Evolutionary conservation across 75 land plant genomes (phyloP).

Genomic region (Sequoiadendron giganteum): DNA sequence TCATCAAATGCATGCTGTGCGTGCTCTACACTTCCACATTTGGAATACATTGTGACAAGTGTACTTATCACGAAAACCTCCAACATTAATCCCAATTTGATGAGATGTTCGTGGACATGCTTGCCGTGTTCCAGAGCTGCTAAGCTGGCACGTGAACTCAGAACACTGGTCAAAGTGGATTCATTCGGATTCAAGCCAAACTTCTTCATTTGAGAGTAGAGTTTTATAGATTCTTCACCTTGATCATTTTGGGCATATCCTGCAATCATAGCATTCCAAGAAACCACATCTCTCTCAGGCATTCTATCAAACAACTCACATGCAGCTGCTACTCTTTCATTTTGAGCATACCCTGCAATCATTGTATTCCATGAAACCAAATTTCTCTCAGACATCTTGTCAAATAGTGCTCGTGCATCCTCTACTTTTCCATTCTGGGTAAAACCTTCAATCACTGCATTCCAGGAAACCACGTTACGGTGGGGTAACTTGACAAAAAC

Average conservation of each 20-base stretch:
- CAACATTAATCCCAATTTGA: slow-evolving; percentile 27
- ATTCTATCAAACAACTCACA: not conserved
- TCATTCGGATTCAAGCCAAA: slow-evolving; percentile 27
- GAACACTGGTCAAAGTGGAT: slow-evolving; percentile 27
- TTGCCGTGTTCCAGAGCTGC: slow-evolving; percentile 37
- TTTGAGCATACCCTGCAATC: slow-evolving; percentile 5
- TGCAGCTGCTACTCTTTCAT: not conserved
- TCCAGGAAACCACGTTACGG: slow-evolving; percentile 3
- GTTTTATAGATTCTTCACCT: not conserved
- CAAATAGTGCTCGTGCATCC: slow-evolving; percentile 4
- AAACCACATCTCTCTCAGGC: not conserved
- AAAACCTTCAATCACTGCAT: slow-evolving; percentile 1
- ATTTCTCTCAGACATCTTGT: slow-evolving; percentile 8
- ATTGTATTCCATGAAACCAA: slow-evolving; percentile 1
- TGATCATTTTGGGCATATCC: not conserved
- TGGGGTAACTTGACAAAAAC: not conserved
- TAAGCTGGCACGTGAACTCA: slow-evolving; percentile 34
- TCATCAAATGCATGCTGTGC: slow-evolving; percentile 30
- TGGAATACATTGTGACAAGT: slow-evolving; percentile 40
- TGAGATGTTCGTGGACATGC: slow-evolving; percentile 26
- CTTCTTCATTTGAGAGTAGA: slow-evolving; percentile 22
- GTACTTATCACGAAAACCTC: slow-evolving; percentile 36
- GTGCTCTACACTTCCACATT: slow-evolving; percentile 25
- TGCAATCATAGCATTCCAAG: not conserved
- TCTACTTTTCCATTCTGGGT: not conserved